phyloP scores from a whole-genome alignment of 164 flowering plant genomes.

The Chloranthus sessilifolius region DNA sequence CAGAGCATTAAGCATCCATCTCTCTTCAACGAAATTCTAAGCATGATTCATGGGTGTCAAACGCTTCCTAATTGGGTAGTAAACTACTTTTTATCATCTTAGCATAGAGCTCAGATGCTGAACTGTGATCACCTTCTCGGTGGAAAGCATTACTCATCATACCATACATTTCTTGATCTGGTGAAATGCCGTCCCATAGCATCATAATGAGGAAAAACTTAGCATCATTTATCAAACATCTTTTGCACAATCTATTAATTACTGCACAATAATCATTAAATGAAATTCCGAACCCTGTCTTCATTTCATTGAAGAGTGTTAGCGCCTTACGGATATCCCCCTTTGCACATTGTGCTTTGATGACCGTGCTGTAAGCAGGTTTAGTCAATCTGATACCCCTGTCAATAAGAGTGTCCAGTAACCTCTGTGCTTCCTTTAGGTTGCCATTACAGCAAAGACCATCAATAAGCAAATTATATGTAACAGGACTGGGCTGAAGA shows the following conservation, averaged over 20 bases:
- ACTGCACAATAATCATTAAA: slow-evolving; percentile 64
- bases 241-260: slow-evolving; percentile 73
- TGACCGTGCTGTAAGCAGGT: slow-evolving; percentile 52
- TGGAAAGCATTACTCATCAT: slow-evolving; percentile 33
- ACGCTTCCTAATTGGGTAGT: not conserved
- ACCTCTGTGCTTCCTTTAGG: slow-evolving; percentile 39
- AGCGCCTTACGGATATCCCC: slow-evolving; percentile 44
- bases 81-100: slow-evolving; percentile 46
- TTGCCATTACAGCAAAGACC: slow-evolving; percentile 56
- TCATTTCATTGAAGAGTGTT: slow-evolving; percentile 47
- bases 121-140: slow-evolving; percentile 22
- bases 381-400: slow-evolving; percentile 36
- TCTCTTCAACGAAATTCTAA: too few relatives aligned
- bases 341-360: slow-evolving; percentile 74
- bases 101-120: slow-evolving; percentile 29
- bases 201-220: slow-evolving; percentile 45
- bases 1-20: too few relatives aligned
- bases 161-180: slow-evolving; percentile 45
- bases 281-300: slow-evolving; percentile 48
- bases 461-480: slow-evolving; percentile 61
- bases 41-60: not conserved
- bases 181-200: slow-evolving; percentile 38
- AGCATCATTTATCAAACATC: slow-evolving; percentile 36
- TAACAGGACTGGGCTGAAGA: slow-evolving; percentile 52
- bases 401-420: slow-evolving; percentile 30